Conservation (phyloP, 495 filamentous ascomycete genomes). For the Annulohypoxylon stygium region DNA sequence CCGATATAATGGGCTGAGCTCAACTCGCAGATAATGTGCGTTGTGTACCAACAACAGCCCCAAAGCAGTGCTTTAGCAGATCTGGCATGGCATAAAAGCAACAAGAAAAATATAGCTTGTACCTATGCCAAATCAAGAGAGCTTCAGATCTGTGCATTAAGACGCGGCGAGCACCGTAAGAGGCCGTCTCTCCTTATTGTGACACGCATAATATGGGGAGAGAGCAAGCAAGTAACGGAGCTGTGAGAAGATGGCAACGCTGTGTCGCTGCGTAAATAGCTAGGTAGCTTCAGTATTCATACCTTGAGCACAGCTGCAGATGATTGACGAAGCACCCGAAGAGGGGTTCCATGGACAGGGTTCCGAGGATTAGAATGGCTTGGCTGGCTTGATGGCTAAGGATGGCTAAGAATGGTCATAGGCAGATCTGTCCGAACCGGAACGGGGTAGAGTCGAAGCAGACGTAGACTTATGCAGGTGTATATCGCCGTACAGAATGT, state of each 20-base stretch:
- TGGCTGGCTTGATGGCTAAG: constrained; percentile 38
- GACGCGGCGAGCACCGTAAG: constrained; percentile 16
- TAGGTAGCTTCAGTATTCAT: constrained; percentile 2
- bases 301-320: constrained; percentile 28
- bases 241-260: constrained; percentile 22
- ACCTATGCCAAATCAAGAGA: constrained; percentile 12
- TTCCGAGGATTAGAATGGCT: constrained; percentile 18
- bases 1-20: constrained; percentile 37
- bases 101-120: not conserved
- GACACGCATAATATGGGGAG: constrained; percentile 14
- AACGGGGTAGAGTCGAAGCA: constrained; percentile 29
- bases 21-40: constrained; percentile 29
- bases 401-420: constrained; percentile 21
- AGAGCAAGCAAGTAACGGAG: constrained; percentile 11
- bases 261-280: not conserved
- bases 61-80: constrained; percentile 30
- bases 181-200: not conserved
- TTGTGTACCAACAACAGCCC: constrained; percentile 37
- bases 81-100: constrained; percentile 34
- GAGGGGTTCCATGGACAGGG: constrained; percentile 43
- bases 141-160: constrained; percentile 10
- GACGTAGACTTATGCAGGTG: constrained; percentile 41
- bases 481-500: constrained; percentile 25
- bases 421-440: constrained; percentile 31
- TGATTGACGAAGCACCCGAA: constrained; percentile 35